Conservation (phyloP, 768 basidiomycete species). For the Nidularia pulvinata region DNA sequence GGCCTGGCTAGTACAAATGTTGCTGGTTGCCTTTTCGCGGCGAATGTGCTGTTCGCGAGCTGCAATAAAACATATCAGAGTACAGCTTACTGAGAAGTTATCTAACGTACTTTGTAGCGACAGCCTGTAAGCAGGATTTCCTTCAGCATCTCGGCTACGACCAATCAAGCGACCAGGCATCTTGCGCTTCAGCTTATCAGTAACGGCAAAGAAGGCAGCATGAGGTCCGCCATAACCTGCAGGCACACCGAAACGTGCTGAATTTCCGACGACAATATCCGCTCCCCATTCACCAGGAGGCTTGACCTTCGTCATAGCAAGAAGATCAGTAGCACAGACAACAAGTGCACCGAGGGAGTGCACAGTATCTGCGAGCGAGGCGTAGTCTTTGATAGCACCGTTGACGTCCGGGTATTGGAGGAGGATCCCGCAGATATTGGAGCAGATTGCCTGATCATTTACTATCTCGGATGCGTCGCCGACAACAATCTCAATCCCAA, state of each 20-base stretch:
- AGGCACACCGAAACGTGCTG: constrained; percentile 96
- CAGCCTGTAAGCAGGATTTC: constrained; percentile 87
- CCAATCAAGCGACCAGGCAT: constrained; percentile 99
- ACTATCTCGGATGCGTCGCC: constrained; percentile 55
- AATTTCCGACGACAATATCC: constrained; percentile 94
- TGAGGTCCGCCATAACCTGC: constrained; percentile 98
- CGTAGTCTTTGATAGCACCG: constrained; percentile 79
- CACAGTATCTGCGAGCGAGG: constrained; percentile 58
- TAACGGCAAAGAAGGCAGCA: constrained; percentile 96
- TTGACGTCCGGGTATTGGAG: constrained; percentile 95
- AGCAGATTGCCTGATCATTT: constrained; percentile 48
- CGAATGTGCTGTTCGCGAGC: constrained; percentile 97
- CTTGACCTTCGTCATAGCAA: constrained; percentile 90
- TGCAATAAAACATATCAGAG: constrained; percentile 22
- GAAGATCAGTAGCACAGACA: constrained; percentile 87
- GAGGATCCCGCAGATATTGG: constrained; percentile 82
- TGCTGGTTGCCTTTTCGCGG: constrained; percentile 97
- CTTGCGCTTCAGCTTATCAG: constrained; percentile 90
- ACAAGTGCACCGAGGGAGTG: constrained; percentile 83
- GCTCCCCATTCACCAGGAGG: constrained; percentile 99
- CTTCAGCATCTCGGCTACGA: constrained; percentile 80
- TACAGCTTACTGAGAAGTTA: not conserved
- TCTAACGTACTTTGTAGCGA: constrained; percentile 85
- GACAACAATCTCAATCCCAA: constrained; percentile 82
- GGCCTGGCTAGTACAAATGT: constrained; percentile 98